Percentiles rank a stretch among this genome's conserved stretches.
Evolutionary conservation across 345 rosid genomes (phyloP).

Genomic region (Heritiera fomes): DNA sequence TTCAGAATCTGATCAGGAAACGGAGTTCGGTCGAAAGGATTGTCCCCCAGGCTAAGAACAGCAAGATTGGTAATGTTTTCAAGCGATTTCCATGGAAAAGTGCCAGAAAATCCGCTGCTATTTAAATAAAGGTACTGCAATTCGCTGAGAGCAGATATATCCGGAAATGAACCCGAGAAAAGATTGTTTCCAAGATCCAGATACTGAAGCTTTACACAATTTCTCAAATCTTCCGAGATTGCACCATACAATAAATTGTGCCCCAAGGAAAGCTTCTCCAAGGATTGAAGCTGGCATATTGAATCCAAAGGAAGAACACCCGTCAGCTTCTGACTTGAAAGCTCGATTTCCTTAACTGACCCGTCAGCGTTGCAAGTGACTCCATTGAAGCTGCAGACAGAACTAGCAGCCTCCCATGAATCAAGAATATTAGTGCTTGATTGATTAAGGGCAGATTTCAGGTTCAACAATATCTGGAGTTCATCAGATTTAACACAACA

Average conservation of each 20-base stretch:
- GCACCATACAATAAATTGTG: slow-evolving; percentile 54
- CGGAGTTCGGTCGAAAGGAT: slow-evolving; percentile 43
- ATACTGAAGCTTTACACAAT: slow-evolving; percentile 55
- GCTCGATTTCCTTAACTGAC: slow-evolving; percentile 65
- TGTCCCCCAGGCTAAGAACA: slow-evolving; percentile 68
- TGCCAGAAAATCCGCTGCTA: slow-evolving; percentile 58
- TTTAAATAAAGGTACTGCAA: slow-evolving; percentile 59
- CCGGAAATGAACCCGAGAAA: slow-evolving; percentile 65
- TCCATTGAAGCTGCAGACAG: slow-evolving; percentile 58
- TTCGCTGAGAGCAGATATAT: slow-evolving; percentile 47
- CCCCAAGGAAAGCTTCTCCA: slow-evolving; percentile 72
- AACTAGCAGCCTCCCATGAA: slow-evolving; percentile 48
- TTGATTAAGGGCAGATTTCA: slow-evolving; percentile 43
- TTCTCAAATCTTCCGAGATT: slow-evolving; percentile 39
- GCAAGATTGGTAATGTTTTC: slow-evolving; percentile 48
- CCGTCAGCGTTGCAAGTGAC: slow-evolving; percentile 49
- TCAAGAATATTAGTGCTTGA: slow-evolving; percentile 38
- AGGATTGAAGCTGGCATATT: slow-evolving; percentile 53
- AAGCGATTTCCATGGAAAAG: slow-evolving; percentile 74
- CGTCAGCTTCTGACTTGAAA: slow-evolving; percentile 42
- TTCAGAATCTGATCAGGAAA: slow-evolving; percentile 52
- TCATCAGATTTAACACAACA: slow-evolving; percentile 48
- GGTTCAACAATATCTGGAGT: slow-evolving; percentile 46
- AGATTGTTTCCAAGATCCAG: slow-evolving; percentile 75
- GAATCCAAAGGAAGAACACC: slow-evolving; percentile 59